Percentiles rank a stretch among this genome's conserved stretches.
These are phyloP conservation scores for Metarhizium anisopliae DNA, from an alignment of 2,329 filamentous ascomycete species.

Conservation along the genomic window DNA sequence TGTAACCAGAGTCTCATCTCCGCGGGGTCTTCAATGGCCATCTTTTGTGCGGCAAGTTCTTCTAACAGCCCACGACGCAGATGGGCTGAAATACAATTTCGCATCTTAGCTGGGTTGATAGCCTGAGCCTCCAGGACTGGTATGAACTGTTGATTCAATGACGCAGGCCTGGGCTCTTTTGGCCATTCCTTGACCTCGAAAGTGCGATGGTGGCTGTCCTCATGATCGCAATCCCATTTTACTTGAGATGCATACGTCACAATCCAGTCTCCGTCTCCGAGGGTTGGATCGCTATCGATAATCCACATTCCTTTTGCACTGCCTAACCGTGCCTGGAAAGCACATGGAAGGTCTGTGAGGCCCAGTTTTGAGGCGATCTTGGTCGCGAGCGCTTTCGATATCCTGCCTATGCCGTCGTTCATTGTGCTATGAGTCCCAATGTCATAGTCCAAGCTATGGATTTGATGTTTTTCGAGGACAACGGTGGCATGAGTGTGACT, in stretches of 20 bases:
- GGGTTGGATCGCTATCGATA: slow-evolving; percentile 39
- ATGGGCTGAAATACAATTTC: slow-evolving; percentile 35
- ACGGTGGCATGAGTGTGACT: slow-evolving; percentile 40
- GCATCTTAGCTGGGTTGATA: slow-evolving; percentile 33
- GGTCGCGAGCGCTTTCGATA: slow-evolving; percentile 52
- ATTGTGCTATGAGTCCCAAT: slow-evolving; percentile 36
- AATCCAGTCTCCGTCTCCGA: slow-evolving; percentile 49
- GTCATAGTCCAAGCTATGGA: slow-evolving; percentile 28
- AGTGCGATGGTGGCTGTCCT: slow-evolving; percentile 43
- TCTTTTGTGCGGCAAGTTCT: slow-evolving; percentile 43
- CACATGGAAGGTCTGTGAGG: slow-evolving; percentile 47
- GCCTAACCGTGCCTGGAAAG: slow-evolving; percentile 61
- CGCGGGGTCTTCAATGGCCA: slow-evolving; percentile 39
- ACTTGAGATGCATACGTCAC: slow-evolving; percentile 56
- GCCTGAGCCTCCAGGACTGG: slow-evolving; percentile 57
- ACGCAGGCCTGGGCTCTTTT: slow-evolving; percentile 30
- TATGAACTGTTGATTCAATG: slow-evolving; percentile 60
- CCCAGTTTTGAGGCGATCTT: slow-evolving; percentile 42
- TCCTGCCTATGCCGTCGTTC: slow-evolving; percentile 58
- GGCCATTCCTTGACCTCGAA: slow-evolving; percentile 51
- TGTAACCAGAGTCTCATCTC: slow-evolving; percentile 46
- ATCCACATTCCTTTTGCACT: slow-evolving; percentile 72
- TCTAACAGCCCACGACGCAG: slow-evolving; percentile 39
- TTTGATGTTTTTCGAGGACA: slow-evolving; percentile 36
- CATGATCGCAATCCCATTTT: slow-evolving; percentile 52